Evolutionary conservation across 2,329 filamentous ascomycete genomes (phyloP), one percentile per base, ranked within the genome.

Genomic region (Calonectria pteridis): DNA sequence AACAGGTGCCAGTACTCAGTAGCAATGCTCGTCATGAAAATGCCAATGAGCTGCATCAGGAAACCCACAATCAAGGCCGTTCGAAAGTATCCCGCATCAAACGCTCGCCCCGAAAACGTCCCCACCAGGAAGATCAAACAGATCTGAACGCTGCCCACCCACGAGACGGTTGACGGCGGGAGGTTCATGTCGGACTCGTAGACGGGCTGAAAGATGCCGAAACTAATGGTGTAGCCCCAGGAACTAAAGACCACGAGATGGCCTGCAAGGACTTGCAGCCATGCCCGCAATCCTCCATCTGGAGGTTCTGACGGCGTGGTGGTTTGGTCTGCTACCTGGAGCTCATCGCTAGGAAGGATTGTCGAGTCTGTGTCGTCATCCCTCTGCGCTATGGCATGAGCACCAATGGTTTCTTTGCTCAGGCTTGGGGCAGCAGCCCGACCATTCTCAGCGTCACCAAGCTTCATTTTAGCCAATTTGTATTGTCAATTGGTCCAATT

Each of bases 101-200:
- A 84, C 0, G 84, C 79, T 0, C 84, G 81, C 1, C 87, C 87
- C 3, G 85, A 84, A 53, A 88, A 82, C 1, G 85, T 81, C 0
- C 86, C 87, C 40, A 84, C 79, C 18, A 84, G 79, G 65, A 85
- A 85, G 28, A 87, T 78, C 26, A 89, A 81, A 23, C 84, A 88
- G 13, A 86, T 82, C 73, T 89, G 86, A 1, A 89, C 75, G 20
- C 87, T 87, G 4, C 87, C 88, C 23, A 89, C 86, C 88, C 88
- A 89, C 1, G 88, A 85, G 28, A 89, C 83, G 18, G 83, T 80
- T 3, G 85, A 84, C 0, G 84, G 76, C 5, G 82, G 79, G 2
- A 82, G 78, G 0, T 78, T 71, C 18, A 87, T 81, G 28, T 76
- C 74, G 0, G 78, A 58, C 5, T 81, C 77, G 74, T 88, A 88